These are phyloP conservation scores for Fusarium pininemorale DNA, from an alignment of 2,329 filamentous ascomycete genomes.

Conservation along the genomic window DNA sequence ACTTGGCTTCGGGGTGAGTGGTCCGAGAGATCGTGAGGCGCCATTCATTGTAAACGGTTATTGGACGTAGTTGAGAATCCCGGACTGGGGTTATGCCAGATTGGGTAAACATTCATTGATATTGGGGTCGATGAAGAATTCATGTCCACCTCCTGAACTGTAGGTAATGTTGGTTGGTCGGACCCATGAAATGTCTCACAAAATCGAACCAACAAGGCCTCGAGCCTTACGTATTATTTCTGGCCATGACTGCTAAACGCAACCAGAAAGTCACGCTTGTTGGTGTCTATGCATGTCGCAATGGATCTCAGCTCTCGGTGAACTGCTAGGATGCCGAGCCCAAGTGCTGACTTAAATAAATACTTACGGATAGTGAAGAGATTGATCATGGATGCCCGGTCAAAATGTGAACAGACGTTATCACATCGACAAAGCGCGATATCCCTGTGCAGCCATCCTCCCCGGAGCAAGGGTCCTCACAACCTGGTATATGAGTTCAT, in stretches of 20 bases:
- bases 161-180: not conserved
- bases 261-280: not conserved
- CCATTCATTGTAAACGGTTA: slow-evolving; percentile 11
- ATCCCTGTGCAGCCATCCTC: slow-evolving; percentile 26
- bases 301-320: slow-evolving; percentile 5
- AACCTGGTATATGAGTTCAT: not conserved
- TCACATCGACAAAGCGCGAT: slow-evolving; percentile 29
- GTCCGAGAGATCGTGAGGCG: slow-evolving; percentile 18
- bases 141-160: slow-evolving; percentile 2
- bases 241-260: not conserved
- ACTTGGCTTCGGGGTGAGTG: slow-evolving; percentile 24
- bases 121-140: slow-evolving; percentile 6
- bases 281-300: slow-evolving; percentile 21
- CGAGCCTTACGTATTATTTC: slow-evolving; percentile 32
- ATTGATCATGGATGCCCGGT: slow-evolving; percentile 32
- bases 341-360: slow-evolving; percentile 22
- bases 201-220: slow-evolving; percentile 30
- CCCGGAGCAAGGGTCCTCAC: slow-evolving; percentile 15
- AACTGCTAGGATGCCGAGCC: slow-evolving; percentile 27
- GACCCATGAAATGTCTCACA: slow-evolving; percentile 30
- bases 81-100: slow-evolving; percentile 10
- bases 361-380: slow-evolving; percentile 18
- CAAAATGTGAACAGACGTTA: slow-evolving; percentile 23
- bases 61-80: slow-evolving; percentile 6
- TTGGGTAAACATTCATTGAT: not conserved